phyloP scores from a whole-genome alignment of 2,329 filamentous ascomycete genomes.

The Akanthomyces lecanii region DNA sequence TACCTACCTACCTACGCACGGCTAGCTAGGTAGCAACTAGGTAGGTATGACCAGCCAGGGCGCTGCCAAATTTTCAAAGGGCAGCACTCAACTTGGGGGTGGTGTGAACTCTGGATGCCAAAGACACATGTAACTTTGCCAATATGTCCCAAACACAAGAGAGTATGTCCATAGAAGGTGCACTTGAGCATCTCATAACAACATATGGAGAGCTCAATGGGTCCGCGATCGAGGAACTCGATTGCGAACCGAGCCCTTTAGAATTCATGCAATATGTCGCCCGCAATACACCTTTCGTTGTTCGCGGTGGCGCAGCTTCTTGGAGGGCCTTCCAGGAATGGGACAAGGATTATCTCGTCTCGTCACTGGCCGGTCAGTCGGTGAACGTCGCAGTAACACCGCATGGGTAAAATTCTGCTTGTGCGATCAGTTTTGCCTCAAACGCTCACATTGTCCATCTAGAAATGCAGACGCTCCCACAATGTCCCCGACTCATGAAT shows the following conservation, averaged over 20 bases:
- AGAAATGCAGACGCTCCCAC: slow-evolving; percentile 38
- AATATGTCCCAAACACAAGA: neutral
- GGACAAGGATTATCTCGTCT: slow-evolving; percentile 56
- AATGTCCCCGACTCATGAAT: slow-evolving; percentile 22
- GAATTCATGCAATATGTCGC: slow-evolving; percentile 78
- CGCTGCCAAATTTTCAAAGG: neutral
- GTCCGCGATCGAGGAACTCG: slow-evolving; percentile 54
- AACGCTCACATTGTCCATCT: neutral
- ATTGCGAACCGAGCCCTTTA: slow-evolving; percentile 64
- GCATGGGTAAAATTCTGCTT: slow-evolving; percentile 47
- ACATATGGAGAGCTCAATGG: slow-evolving; percentile 73
- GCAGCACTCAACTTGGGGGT: neutral
- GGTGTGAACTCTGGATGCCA: neutral
- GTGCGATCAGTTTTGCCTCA: neutral
- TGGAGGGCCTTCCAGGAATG: slow-evolving; percentile 64
- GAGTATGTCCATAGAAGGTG: neutral
- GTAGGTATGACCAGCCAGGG: neutral
- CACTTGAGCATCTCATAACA: slow-evolving; percentile 50
- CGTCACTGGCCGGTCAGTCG: slow-evolving; percentile 47
- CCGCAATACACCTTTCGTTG: slow-evolving; percentile 69
- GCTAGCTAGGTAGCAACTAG: too few species aligned
- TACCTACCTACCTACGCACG: too few species aligned
- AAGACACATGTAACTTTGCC: neutral
- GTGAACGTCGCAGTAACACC: slow-evolving; percentile 81
- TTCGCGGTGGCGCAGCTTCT: slow-evolving; percentile 55